Percentiles rank a stretch among this genome's conserved stretches.
These are phyloP conservation scores for Rhodotorula sp. DNA, from an alignment of 1,284 basidiomycete genomes.

Conservation along the genomic window DNA sequence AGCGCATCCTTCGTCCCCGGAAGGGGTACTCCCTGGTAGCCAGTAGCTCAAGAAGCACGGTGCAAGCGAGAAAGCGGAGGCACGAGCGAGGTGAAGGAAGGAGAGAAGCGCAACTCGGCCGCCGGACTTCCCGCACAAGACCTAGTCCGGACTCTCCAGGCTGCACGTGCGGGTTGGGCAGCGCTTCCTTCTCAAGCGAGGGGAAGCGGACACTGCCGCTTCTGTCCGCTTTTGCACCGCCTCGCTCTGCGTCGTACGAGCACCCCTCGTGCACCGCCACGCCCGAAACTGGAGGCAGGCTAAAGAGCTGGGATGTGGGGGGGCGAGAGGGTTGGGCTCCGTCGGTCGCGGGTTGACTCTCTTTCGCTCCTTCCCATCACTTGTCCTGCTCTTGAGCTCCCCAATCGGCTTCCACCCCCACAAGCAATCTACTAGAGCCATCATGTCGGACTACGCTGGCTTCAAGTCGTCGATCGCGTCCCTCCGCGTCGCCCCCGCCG, in stretches of 20 bases:
- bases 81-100: too few relatives aligned
- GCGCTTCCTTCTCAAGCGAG: too few relatives aligned
- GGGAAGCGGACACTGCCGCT: too few relatives aligned
- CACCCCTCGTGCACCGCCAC: too few relatives aligned
- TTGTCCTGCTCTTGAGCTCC: not conserved
- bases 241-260: not conserved
- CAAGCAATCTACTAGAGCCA: not conserved
- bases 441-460: conserved; percentile 25
- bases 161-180: too few relatives aligned
- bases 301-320: not conserved
- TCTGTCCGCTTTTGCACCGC: too few relatives aligned
- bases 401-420: not conserved
- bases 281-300: not conserved
- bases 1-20: not conserved
- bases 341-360: not conserved
- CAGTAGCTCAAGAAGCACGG: too few relatives aligned
- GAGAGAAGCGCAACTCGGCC: too few relatives aligned
- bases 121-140: too few relatives aligned
- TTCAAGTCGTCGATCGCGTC: conserved; percentile 45
- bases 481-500: conserved; percentile 31
- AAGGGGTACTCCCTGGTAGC: too few relatives aligned
- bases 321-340: not conserved
- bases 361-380: not conserved
- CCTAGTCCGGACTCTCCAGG: too few relatives aligned
- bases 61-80: too few relatives aligned